phyloP scores from a whole-genome alignment of 2,329 filamentous ascomycete species.

The Daldinia eschscholtzii region DNA sequence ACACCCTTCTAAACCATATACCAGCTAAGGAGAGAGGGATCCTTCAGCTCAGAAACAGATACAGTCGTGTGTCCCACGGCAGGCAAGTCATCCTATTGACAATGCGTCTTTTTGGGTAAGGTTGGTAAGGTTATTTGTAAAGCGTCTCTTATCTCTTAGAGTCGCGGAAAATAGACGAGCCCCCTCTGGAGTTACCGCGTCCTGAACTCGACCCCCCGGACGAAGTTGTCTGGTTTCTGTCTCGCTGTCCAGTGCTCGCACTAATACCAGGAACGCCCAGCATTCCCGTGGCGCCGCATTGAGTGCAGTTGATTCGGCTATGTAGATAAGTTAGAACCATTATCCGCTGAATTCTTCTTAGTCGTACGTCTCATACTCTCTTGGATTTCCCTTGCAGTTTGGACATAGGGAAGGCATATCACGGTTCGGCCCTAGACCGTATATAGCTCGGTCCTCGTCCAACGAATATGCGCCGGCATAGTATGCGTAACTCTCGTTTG shows the following conservation, averaged over 20 bases:
- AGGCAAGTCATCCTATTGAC: neutral
- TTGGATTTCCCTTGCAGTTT: constrained; percentile 40
- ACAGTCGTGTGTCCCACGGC: neutral
- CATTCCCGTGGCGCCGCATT: constrained; percentile 38
- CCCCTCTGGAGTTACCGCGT: constrained; percentile 32
- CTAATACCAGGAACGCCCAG: constrained; percentile 32
- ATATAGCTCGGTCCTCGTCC: constrained; percentile 37
- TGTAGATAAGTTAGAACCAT: constrained; percentile 11
- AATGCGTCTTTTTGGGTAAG: neutral
- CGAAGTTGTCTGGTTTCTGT: constrained; percentile 22
- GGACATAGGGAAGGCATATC: constrained; percentile 39
- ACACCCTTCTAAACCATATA: constrained; percentile 4
- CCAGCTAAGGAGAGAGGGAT: neutral
- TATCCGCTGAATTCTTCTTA: too few relatives aligned
- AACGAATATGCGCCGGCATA: constrained; percentile 15
- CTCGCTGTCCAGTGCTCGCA: constrained; percentile 11
- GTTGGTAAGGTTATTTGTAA: too few relatives aligned
- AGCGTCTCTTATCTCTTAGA: constrained; percentile 17
- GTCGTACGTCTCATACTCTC: constrained; percentile 22
- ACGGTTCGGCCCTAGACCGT: constrained; percentile 34
- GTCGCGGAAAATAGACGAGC: constrained; percentile 23
- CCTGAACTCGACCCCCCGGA: constrained; percentile 35
- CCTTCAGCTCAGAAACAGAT: constrained; percentile 4
- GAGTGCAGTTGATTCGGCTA: constrained; percentile 31
- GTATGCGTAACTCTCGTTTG: constrained; percentile 22